Percentiles rank a stretch among this genome's conserved stretches.
Conservation (phyloP, 1,284 basidiomycete genomes). For the Irpex sp. region DNA sequence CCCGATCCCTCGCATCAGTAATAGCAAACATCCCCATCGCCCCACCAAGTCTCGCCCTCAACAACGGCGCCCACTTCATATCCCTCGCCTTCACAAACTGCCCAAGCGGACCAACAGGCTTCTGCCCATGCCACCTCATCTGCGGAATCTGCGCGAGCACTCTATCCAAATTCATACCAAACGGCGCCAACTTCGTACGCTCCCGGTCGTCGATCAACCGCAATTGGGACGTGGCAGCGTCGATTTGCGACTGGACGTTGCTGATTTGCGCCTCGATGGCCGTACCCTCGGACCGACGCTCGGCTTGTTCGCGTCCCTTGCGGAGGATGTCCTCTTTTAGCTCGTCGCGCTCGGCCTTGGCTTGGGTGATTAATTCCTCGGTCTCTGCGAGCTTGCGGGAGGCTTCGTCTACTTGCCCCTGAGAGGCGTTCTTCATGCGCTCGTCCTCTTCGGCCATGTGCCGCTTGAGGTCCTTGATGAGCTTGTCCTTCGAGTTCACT, state of each 20-base stretch:
- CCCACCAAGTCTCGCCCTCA: slow-evolving; percentile 64
- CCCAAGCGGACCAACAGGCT: slow-evolving; percentile 88
- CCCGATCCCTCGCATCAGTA: slow-evolving; percentile 68
- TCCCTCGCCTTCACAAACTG: slow-evolving; percentile 77
- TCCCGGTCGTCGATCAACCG: slow-evolving; percentile 42
- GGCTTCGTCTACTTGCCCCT: slow-evolving; percentile 57
- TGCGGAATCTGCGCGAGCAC: slow-evolving; percentile 58
- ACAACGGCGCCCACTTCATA: slow-evolving; percentile 59
- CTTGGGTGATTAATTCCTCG: slow-evolving; percentile 26
- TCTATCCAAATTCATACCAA: slow-evolving; percentile 58
- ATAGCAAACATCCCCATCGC: slow-evolving; percentile 77
- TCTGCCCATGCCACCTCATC: slow-evolving; percentile 61
- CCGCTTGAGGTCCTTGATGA: slow-evolving; percentile 46
- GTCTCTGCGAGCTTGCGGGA: slow-evolving; percentile 47
- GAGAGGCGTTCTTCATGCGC: slow-evolving; percentile 53
- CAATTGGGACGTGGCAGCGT: slow-evolving; percentile 44
- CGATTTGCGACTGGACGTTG: slow-evolving; percentile 32
- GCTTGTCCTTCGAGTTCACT: slow-evolving; percentile 34
- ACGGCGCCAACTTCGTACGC: slow-evolving; percentile 55
- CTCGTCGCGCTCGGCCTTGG: slow-evolving; percentile 23
- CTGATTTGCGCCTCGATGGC: slow-evolving; percentile 29
- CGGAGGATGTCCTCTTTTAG: no score
- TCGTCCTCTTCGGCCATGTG: slow-evolving; percentile 55
- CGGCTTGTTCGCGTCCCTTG: not conserved
- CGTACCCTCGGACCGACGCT: slow-evolving; percentile 20